Percentiles rank a stretch among this genome's conserved stretches.
phyloP scores from a whole-genome alignment of 768 basidiomycete genomes.

The Xerocomellus chrysenteron region DNA sequence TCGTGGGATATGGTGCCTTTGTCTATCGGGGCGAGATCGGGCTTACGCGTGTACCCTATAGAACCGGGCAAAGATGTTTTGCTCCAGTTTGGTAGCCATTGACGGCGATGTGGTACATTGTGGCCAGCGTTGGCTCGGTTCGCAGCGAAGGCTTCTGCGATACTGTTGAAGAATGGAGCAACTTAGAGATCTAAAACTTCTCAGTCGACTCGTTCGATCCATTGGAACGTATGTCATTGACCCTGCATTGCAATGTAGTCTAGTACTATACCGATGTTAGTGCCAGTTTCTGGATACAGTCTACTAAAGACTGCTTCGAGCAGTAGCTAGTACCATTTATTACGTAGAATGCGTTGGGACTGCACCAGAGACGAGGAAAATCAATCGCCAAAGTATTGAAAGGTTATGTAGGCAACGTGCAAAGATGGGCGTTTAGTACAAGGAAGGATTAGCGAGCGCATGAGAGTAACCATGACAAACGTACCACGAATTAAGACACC shows the following conservation, averaged over 20 bases:
- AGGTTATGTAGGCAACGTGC: slow-evolving; percentile 3
- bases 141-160: too few species aligned
- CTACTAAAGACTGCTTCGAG: slow-evolving; percentile 11
- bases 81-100: too few species aligned
- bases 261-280: neutral
- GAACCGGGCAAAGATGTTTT: too few species aligned
- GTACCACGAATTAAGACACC: slow-evolving; percentile 1
- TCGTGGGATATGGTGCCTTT: too few species aligned
- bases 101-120: too few species aligned
- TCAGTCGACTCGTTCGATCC: neutral
- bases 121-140: too few species aligned
- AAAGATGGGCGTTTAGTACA: slow-evolving; percentile 6
- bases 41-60: too few species aligned
- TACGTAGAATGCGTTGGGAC: neutral
- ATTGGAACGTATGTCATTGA: neutral
- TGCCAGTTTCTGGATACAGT: neutral
- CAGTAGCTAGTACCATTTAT: neutral
- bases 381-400: neutral
- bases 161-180: too few species aligned
- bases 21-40: too few species aligned
- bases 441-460: slow-evolving; percentile 4
- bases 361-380: neutral
- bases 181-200: neutral
- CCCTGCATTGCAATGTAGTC: neutral
- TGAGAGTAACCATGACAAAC: neutral